Base-by-base conservation (phyloP, 345 rosid genomes). In the Boechera stricta region DNA sequence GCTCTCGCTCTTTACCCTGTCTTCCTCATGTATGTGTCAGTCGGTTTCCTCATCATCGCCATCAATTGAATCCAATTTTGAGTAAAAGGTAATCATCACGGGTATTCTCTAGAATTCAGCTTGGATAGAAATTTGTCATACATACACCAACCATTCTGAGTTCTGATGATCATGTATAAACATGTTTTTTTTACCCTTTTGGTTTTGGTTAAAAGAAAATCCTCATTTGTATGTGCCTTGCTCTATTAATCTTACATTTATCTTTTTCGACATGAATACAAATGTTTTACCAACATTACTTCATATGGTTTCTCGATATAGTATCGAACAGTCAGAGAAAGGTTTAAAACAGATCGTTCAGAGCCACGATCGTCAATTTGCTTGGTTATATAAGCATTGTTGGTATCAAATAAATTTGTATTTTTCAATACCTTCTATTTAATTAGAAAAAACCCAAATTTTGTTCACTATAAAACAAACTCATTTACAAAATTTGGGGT, bases 21-120 rank as follows among this genome's bases (percentile, higher is more conserved):
- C 67, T 89, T 93, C 76, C 97, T 91, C 71, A 93, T 91, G 98
- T 88, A 93, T 35, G 96, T 91, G 64, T 93, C 92, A 0, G 98
- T 91, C 28, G 94, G 97, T 51, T 93, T 91, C 81, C 94, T 93
- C 62, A 93, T 88, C 83, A 93, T 93, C 51, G 94, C 98, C 62
- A 89, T 91, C 65, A 84, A 91, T 73, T 89, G 51, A 75, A 56
- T 15, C 36, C 48, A 26, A 10, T 36, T 59, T 18, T 44, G 32
- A 54, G 16, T 10, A 5, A 39, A 54, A 53, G 6, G 8, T 5
- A 41, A 10, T 31, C 57, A 66, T 32, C 57, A 7, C 7, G 21
- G 12, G 3, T n/a, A 54, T 38, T 68, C 36, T 2, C 0, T 0
- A 24, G 63, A 44, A 10, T 18, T 21, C 45, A 71, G 33, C 36